A percentile compares a stretch with the other conserved stretches of the same genome.
Evolutionary conservation across 176 grass and related monocot genomes (phyloP).

Genomic region (Pharus latifolius): DNA sequence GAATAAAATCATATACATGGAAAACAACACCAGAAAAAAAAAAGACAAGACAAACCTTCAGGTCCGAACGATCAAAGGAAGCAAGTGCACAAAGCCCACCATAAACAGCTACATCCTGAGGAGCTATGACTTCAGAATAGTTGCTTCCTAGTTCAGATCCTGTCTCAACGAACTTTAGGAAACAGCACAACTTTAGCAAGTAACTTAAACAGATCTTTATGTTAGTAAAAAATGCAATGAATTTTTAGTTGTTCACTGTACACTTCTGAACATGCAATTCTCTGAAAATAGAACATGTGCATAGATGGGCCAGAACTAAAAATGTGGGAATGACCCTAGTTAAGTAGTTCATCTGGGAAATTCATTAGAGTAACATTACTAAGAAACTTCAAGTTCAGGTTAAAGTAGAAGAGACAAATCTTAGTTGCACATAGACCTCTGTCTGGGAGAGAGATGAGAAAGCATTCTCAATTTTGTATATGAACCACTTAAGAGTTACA

Average conservation of each 20-base stretch:
- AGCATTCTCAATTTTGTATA: neutral
- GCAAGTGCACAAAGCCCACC: constrained; percentile 96
- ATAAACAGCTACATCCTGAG: constrained; percentile 93
- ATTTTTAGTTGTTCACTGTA: neutral
- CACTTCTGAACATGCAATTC: neutral
- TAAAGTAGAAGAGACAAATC: neutral
- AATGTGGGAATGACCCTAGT: neutral
- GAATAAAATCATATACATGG: neutral
- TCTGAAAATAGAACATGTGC: neutral
- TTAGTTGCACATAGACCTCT: neutral
- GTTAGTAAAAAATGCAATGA: neutral
- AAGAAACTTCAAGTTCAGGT: neutral
- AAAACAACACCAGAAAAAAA: neutral
- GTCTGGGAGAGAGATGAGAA: neutral
- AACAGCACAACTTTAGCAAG: neutral
- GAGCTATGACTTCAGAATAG: constrained; percentile 93
- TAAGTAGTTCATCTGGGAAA: neutral
- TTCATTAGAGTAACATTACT: too few species aligned
- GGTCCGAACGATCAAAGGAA: constrained; percentile 95
- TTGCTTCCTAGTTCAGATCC: constrained; percentile 77
- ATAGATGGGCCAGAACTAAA: neutral
- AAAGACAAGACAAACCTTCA: constrained; percentile 59
- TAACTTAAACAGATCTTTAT: neutral
- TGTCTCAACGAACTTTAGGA: constrained; percentile 79
- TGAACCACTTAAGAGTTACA: too few species aligned